A percentile compares a stretch with the other conserved stretches of the same genome.
These are phyloP conservation scores for Tricholoma terreum DNA, from an alignment of 768 basidiomycete species.

Conservation along the genomic window DNA sequence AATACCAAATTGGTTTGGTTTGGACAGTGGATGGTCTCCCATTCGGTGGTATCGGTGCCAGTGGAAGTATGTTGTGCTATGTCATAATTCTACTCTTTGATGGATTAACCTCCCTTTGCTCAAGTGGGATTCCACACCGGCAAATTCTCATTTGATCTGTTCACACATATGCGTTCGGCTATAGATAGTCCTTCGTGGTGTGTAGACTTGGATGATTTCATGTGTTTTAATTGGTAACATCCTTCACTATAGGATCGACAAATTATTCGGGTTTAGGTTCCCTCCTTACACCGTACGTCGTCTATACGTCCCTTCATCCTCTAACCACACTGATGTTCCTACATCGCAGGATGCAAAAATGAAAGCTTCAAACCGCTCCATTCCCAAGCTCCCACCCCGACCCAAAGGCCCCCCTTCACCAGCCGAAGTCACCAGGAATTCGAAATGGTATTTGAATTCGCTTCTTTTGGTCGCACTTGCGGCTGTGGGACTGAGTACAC, in stretches of 20 bases:
- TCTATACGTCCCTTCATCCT: too few species aligned
- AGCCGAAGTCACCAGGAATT: too few species aligned
- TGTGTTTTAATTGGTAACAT: constrained; percentile 15
- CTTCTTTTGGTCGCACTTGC: too few species aligned
- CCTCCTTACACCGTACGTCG: constrained; percentile 57
- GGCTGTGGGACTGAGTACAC: too few species aligned
- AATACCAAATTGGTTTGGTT: too few species aligned
- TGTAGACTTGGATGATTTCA: constrained; percentile 16
- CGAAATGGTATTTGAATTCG: too few species aligned
- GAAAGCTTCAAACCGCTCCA: constrained; percentile 24
- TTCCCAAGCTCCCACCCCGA: constrained; percentile 40
- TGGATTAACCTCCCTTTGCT: too few species aligned
- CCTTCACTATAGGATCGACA: constrained; percentile 43
- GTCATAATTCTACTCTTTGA: neutral
- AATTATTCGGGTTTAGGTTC: constrained; percentile 48
- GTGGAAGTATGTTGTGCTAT: constrained; percentile 52
- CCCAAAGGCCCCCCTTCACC: constrained; percentile 43
- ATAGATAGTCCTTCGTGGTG: constrained; percentile 59
- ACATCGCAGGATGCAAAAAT: constrained; percentile 32
- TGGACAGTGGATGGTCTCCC: constrained; percentile 20
- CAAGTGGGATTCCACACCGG: too few species aligned
- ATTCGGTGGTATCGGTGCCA: constrained; percentile 25
- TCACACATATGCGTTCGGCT: constrained; percentile 69
- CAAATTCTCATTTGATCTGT: constrained; percentile 71
- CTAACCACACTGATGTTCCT: too few species aligned